Conservation (phyloP, 164 flowering plant species). For the Brasenia schreberi region DNA sequence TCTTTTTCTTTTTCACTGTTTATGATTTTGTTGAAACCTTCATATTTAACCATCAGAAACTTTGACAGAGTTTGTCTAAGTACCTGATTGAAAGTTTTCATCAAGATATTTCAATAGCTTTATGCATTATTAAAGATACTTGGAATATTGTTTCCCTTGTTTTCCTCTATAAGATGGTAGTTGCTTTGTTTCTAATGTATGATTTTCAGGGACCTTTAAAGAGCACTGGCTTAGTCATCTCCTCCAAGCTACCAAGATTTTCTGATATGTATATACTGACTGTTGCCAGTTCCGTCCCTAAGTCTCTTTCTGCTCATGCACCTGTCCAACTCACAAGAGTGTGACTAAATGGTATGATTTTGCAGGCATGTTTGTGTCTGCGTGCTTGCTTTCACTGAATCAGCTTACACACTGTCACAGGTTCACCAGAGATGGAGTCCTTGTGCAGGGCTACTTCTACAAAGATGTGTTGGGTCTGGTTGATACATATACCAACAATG, state of each 20-base stretch:
- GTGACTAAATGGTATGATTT: slow-evolving; percentile 51
- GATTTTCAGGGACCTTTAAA: slow-evolving; percentile 47
- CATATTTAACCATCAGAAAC: too few species aligned
- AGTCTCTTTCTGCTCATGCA: slow-evolving; percentile 51
- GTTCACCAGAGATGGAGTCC: slow-evolving; percentile 71
- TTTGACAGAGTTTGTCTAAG: too few species aligned
- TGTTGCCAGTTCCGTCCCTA: slow-evolving; percentile 59
- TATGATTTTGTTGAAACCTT: too few species aligned
- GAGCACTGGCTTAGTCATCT: slow-evolving; percentile 62
- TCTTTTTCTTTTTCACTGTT: too few species aligned
- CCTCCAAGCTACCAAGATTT: slow-evolving; percentile 73
- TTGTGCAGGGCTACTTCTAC: slow-evolving; percentile 78
- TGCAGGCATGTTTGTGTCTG: background rate
- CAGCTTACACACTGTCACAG: slow-evolving; percentile 16
- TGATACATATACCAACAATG: slow-evolving; percentile 39
- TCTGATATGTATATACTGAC: slow-evolving; percentile 60
- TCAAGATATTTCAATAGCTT: too few species aligned
- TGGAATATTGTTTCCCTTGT: too few species aligned
- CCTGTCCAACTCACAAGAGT: slow-evolving; percentile 53
- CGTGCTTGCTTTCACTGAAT: background rate
- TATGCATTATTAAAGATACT: too few species aligned
- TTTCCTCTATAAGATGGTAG: too few species aligned
- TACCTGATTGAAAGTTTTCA: too few species aligned
- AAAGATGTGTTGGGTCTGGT: slow-evolving; percentile 61
- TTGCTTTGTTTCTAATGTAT: too few species aligned